Conservation (phyloP, 306 rosid genomes). For the Dryas drummondii region DNA sequence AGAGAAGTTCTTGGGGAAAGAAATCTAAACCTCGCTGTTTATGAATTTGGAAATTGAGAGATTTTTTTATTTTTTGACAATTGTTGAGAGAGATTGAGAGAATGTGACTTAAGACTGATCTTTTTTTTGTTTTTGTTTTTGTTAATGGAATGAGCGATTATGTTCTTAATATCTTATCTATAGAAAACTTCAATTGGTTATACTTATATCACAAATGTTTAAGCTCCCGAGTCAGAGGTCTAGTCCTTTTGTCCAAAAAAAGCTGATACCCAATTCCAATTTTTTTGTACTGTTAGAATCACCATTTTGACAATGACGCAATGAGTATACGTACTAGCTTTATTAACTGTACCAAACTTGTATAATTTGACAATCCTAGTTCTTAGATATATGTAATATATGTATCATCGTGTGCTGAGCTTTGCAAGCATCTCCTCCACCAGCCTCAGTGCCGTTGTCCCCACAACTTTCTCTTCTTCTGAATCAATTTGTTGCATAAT, state of each 20-base stretch:
- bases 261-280: no score
- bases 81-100: no score
- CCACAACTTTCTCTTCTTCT: slow-evolving; percentile 52
- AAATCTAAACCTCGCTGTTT: neutral
- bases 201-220: no score
- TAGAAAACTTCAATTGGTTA: neutral
- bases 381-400: neutral
- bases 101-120: no score
- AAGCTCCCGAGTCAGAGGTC: no score
- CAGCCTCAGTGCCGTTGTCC: slow-evolving; percentile 45
- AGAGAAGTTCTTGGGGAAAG: no score
- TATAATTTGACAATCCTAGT: neutral
- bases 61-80: no score
- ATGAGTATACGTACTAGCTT: neutral
- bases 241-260: no score
- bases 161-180: neutral
- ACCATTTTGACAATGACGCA: neutral
- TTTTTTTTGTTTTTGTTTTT: no score
- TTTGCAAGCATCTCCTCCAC: slow-evolving; percentile 84
- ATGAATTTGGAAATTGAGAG: neutral
- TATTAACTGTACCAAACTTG: neutral
- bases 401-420: slow-evolving; percentile 28
- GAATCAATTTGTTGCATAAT: slow-evolving; percentile 77
- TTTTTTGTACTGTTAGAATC: no score
- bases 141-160: neutral